Conservation (phyloP, 768 basidiomycete genomes). For the Psilocybe cubensis region DNA sequence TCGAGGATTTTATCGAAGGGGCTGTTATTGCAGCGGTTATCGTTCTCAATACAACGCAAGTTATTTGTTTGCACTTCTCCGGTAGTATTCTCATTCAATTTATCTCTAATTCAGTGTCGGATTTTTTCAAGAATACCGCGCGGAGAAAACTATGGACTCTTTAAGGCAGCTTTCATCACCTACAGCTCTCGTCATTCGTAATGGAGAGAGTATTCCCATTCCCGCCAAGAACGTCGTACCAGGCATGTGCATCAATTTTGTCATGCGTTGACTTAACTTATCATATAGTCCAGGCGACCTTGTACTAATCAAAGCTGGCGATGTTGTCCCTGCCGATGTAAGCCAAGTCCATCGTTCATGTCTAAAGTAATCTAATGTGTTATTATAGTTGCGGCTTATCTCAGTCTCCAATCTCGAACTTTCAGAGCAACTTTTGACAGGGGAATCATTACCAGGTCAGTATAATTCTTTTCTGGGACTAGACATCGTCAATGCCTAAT, state of each 20-base stretch:
- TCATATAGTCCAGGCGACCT: slow-evolving; percentile 32
- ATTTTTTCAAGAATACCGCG: slow-evolving; percentile 50
- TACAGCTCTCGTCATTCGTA: slow-evolving; percentile 46
- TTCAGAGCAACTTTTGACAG: slow-evolving; percentile 56
- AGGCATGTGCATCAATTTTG: slow-evolving; percentile 20
- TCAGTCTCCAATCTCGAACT: slow-evolving; percentile 50
- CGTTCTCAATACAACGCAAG: slow-evolving; percentile 43
- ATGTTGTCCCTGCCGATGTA: slow-evolving; percentile 50
- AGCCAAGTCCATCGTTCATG: slow-evolving; percentile 3
- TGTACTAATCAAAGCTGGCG: slow-evolving; percentile 42
- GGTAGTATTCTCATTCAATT: neutral
- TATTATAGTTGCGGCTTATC: slow-evolving; percentile 41
- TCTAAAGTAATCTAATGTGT: neutral
- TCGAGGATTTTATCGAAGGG: slow-evolving; percentile 55
- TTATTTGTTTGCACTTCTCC: neutral
- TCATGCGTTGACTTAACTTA: neutral
- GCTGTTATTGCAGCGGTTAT: slow-evolving; percentile 52
- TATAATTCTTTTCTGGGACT: neutral
- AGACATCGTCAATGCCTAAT: neutral
- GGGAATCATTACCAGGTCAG: slow-evolving; percentile 51
- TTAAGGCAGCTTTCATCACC: slow-evolving; percentile 51
- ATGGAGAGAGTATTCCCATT: slow-evolving; percentile 41
- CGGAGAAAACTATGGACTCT: slow-evolving; percentile 55
- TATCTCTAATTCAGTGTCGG: slow-evolving; percentile 32
- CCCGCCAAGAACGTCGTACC: slow-evolving; percentile 47